phyloP scores from a whole-genome alignment of 2,329 filamentous ascomycete genomes.

The Cytospora leucostoma region DNA sequence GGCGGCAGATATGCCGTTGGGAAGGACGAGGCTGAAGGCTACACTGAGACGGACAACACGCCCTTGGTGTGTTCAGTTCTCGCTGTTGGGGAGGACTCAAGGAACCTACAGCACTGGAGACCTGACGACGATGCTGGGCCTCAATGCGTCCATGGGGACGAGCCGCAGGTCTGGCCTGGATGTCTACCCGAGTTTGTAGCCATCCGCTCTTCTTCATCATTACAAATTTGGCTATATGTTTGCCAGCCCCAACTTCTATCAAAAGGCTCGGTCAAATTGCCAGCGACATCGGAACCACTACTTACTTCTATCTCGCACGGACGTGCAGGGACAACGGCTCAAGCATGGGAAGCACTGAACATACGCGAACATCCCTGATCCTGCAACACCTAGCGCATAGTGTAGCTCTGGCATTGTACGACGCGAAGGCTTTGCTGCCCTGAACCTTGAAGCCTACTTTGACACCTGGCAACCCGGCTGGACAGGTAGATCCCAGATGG shows the following conservation, averaged over 20 bases:
- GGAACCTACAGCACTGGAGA: not conserved
- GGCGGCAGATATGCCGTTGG: not conserved
- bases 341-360: not conserved
- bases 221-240: not conserved
- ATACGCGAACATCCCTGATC: not conserved
- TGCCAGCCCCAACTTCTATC: not conserved
- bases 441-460: not conserved
- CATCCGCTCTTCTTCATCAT: not conserved
- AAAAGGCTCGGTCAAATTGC: not conserved
- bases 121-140: not conserved
- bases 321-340: not conserved
- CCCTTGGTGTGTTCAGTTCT: too few relatives aligned
- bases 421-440: not conserved
- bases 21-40: not conserved
- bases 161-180: not conserved
- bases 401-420: not conserved
- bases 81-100: not conserved
- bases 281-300: not conserved
- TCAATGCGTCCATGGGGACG: not conserved
- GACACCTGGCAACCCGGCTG: too few relatives aligned
- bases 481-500: too few relatives aligned
- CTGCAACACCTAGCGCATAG: not conserved
- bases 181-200: not conserved
- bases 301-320: not conserved
- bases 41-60: not conserved